These are phyloP conservation scores for Candida saitoana DNA, from an alignment of 805 yeast genomes.

Conservation along the genomic window DNA sequence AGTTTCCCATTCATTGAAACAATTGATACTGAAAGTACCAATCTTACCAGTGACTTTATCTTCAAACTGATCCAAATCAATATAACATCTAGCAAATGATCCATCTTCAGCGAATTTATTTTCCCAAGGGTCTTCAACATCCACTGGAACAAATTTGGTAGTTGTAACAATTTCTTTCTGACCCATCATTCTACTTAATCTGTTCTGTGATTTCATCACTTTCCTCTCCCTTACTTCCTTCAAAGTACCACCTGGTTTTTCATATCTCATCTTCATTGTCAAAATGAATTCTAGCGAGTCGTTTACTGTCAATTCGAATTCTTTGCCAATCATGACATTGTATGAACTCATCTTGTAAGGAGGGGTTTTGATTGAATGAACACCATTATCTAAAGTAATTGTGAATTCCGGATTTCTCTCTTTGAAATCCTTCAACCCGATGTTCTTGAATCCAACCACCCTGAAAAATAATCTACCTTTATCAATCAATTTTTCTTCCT, in stretches of 20 bases:
- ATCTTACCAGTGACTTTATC: conserved; percentile 51
- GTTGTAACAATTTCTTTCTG: conserved; percentile 45
- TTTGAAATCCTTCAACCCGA: conserved; percentile 44
- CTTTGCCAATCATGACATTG: conserved; percentile 52
- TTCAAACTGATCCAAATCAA: conserved; percentile 59
- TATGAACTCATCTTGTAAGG: conserved; percentile 36
- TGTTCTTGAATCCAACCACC: conserved; percentile 42
- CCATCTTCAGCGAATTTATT: conserved; percentile 76
- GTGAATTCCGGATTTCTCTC: conserved; percentile 46
- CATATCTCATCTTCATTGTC: conserved; percentile 66
- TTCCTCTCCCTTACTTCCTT: conserved; percentile 60
- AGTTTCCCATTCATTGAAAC: conserved; percentile 80
- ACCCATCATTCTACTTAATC: conserved; percentile 46
- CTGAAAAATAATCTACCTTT: conserved; percentile 55
- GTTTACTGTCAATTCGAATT: conserved; percentile 71
- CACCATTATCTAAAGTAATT: conserved; percentile 71
- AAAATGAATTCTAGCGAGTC: conserved; percentile 60
- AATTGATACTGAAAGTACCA: conserved; percentile 50
- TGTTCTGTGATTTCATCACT: conserved; percentile 42
- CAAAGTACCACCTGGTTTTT: conserved; percentile 45
- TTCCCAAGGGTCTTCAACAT: conserved; percentile 58
- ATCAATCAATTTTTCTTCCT: conserved; percentile 19
- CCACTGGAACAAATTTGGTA: conserved; percentile 49
- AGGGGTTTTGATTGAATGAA: conserved; percentile 69
- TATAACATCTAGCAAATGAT: conserved; percentile 76